Evolutionary conservation across 2,329 filamentous ascomycete species (phyloP).

Genomic region (Epichloe sibirici): DNA sequence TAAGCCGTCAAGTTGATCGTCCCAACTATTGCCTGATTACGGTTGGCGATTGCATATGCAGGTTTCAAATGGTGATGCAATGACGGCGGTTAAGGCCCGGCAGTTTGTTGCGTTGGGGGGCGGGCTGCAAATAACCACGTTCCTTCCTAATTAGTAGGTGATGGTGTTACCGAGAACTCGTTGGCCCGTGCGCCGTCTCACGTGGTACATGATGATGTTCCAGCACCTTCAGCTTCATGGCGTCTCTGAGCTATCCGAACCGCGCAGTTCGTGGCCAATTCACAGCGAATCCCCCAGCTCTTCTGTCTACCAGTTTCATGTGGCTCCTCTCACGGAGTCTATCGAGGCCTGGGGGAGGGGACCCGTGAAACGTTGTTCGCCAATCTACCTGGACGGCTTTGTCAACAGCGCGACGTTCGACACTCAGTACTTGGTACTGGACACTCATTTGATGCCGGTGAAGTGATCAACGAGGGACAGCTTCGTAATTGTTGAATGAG

Average conservation of each 20-base stretch:
- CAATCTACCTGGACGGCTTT: background rate
- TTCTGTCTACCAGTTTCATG: slow-evolving; percentile 7
- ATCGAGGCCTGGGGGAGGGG: slow-evolving; percentile 15
- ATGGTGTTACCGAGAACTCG: background rate
- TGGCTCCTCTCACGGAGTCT: slow-evolving; percentile 8
- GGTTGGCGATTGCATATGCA: background rate
- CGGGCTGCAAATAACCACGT: no score
- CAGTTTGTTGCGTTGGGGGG: background rate
- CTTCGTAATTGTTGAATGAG: background rate
- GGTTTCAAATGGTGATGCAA: background rate
- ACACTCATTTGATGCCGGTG: background rate
- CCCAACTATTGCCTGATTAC: no score
- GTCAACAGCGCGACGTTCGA: background rate
- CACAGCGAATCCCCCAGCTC: background rate
- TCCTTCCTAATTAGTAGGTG: no score
- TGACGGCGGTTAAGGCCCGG: background rate
- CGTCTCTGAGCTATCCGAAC: background rate
- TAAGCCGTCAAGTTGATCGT: no score
- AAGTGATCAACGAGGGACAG: background rate
- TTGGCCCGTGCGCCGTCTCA: slow-evolving; percentile 15
- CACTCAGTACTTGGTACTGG: background rate
- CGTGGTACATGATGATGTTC: slow-evolving; percentile 9
- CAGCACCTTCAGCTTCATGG: slow-evolving; percentile 7
- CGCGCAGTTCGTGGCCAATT: background rate
- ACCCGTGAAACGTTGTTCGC: slow-evolving; percentile 6